A percentile compares a stretch with the other conserved stretches of the same genome.
Evolutionary conservation across 78 protist species (phyloP).

Genomic region (Dictyostelium discoideum): DNA sequence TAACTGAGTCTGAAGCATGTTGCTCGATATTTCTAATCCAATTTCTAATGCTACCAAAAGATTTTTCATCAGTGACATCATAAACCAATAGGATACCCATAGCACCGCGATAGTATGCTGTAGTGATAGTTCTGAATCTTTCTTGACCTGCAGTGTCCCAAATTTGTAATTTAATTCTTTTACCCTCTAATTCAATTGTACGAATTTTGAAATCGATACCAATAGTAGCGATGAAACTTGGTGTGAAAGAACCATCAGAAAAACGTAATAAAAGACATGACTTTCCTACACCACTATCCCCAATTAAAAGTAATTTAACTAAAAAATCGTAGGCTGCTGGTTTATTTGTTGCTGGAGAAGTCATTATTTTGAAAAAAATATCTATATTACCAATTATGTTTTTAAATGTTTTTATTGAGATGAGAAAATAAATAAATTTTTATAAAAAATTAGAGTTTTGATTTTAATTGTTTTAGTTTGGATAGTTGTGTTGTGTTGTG

Average conservation of each 20-base stretch:
- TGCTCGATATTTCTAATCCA: constrained; percentile 97
- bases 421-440: neutral
- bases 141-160: constrained; percentile 90
- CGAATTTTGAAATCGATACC: constrained; percentile 98
- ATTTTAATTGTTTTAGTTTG: neutral
- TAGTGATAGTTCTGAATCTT: constrained; percentile 78
- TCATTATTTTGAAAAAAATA: constrained; percentile 15
- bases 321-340: constrained; percentile 92
- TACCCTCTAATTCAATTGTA: constrained; percentile 95
- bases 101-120: constrained; percentile 99
- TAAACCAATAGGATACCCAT: constrained; percentile 98
- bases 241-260: constrained; percentile 95
- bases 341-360: constrained; percentile 52
- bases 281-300: constrained; percentile 92
- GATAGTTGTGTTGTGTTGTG: neutral
- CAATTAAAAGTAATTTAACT: constrained; percentile 95
- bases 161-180: constrained; percentile 93
- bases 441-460: neutral
- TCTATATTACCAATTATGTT: neutral
- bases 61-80: constrained; percentile 83
- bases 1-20: constrained; percentile 96
- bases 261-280: constrained; percentile 93
- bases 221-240: constrained; percentile 96
- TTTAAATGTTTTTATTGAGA: neutral
- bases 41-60: constrained; percentile 82